Conservation (phyloP, 2,329 filamentous ascomycete genomes). For the Ceratocystis colombiana region DNA sequence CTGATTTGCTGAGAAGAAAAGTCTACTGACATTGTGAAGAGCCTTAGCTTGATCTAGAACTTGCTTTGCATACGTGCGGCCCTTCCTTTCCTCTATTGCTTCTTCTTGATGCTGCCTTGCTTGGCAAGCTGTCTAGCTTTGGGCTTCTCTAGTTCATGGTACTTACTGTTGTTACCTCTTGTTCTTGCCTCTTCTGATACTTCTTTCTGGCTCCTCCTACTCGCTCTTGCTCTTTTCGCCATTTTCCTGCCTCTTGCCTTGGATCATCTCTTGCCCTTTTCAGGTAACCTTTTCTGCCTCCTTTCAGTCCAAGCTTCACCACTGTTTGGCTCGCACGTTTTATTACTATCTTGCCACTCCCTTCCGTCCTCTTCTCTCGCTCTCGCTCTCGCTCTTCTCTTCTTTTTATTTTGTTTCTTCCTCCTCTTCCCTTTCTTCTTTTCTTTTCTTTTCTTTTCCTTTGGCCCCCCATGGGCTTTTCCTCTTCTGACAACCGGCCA, state of each 20-base stretch:
- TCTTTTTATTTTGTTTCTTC: background rate
- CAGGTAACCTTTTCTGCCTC: background rate
- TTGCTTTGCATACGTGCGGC: background rate
- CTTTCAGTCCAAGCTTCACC: conserved; percentile 12
- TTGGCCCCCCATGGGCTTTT: conserved; percentile 23
- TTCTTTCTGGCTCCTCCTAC: background rate
- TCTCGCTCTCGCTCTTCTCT: background rate
- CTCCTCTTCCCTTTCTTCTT: background rate
- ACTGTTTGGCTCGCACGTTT: conserved; percentile 2
- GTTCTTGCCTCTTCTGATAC: background rate
- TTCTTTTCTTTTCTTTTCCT: background rate
- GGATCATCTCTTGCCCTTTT: background rate
- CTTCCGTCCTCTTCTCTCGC: too few species aligned
- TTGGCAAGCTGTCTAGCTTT: background rate
- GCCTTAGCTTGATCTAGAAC: background rate
- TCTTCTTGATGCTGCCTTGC: background rate
- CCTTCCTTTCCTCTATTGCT: background rate
- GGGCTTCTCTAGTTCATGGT: background rate
- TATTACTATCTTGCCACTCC: background rate
- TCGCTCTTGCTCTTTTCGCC: background rate
- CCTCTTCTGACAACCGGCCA: conserved; percentile 20
- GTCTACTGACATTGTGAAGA: background rate
- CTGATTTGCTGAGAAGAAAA: background rate
- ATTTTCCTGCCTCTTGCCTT: background rate
- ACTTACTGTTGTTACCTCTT: background rate